These are phyloP conservation scores for Boeremia exigua DNA, from an alignment of 2,329 filamentous ascomycete species.

Conservation along the genomic window DNA sequence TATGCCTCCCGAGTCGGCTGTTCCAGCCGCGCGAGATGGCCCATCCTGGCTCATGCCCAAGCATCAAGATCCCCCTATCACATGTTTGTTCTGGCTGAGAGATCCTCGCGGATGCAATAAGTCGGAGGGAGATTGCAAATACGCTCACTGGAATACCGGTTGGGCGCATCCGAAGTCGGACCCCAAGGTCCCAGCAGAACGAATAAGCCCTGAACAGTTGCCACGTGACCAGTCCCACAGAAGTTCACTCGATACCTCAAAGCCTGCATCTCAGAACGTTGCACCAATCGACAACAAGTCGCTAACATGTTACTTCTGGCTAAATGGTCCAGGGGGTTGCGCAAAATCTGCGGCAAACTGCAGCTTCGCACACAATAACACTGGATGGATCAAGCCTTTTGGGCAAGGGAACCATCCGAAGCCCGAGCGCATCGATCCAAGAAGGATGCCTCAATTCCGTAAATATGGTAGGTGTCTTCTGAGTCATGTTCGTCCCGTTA, in stretches of 20 bases:
- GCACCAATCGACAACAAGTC: background rate
- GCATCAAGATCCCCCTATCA: constrained; percentile 21
- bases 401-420: background rate
- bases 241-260: no score
- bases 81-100: constrained; percentile 31
- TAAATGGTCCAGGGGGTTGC: constrained; percentile 3
- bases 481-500: background rate
- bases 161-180: constrained; percentile 4
- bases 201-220: constrained; percentile 8
- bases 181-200: background rate
- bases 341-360: constrained; percentile 10
- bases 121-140: constrained; percentile 23
- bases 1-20: background rate
- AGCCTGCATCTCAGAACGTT: background rate
- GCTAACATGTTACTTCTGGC: constrained; percentile 28
- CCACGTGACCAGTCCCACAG: background rate
- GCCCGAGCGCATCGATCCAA: background rate
- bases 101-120: constrained; percentile 16
- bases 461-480: constrained; percentile 1
- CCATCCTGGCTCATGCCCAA: constrained; percentile 19
- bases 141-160: constrained; percentile 35
- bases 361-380: constrained; percentile 7
- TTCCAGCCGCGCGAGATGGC: background rate
- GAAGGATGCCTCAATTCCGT: background rate
- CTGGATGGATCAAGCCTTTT: background rate